A percentile compares a stretch with the other conserved stretches of the same genome.
phyloP scores from a whole-genome alignment of 306 rosid genomes.

The Fragaria nilgerrensis region DNA sequence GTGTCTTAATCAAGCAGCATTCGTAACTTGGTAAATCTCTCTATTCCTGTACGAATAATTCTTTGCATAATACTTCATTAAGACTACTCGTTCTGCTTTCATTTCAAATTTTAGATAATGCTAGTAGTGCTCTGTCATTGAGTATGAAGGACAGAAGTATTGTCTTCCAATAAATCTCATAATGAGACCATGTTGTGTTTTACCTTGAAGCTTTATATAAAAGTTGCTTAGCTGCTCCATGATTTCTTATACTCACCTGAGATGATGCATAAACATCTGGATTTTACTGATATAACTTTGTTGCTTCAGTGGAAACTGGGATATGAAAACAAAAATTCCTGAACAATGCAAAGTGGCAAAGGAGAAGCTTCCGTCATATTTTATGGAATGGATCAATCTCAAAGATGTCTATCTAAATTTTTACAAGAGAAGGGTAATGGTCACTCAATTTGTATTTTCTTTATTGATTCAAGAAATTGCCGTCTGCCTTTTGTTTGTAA shows the following conservation, averaged over 20 bases:
- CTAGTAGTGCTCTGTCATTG: not conserved
- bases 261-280: not conserved
- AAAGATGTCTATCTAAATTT: constrained; percentile 90
- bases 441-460: constrained; percentile 14
- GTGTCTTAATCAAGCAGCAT: constrained; percentile 65
- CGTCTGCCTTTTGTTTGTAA: not conserved
- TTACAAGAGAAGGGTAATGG: constrained; percentile 70
- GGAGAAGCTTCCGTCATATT: constrained; percentile 71
- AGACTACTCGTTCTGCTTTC: not conserved
- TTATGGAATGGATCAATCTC: constrained; percentile 90
- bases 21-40: constrained; percentile 70
- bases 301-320: constrained; percentile 90
- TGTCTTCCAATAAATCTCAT: not conserved
- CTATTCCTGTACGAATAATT: constrained; percentile 1
- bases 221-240: not conserved
- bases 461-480: not conserved
- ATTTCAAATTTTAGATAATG: not conserved
- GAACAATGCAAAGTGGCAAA: constrained; percentile 85
- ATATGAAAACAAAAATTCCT: constrained; percentile 90
- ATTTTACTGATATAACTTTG: constrained; percentile 18
- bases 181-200: not conserved
- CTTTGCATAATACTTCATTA: not conserved
- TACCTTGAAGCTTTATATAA: not conserved
- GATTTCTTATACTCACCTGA: not conserved
- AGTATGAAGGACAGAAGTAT: not conserved